Conservation (phyloP, 345 rosid genomes). For the Boechera retrofracta region DNA sequence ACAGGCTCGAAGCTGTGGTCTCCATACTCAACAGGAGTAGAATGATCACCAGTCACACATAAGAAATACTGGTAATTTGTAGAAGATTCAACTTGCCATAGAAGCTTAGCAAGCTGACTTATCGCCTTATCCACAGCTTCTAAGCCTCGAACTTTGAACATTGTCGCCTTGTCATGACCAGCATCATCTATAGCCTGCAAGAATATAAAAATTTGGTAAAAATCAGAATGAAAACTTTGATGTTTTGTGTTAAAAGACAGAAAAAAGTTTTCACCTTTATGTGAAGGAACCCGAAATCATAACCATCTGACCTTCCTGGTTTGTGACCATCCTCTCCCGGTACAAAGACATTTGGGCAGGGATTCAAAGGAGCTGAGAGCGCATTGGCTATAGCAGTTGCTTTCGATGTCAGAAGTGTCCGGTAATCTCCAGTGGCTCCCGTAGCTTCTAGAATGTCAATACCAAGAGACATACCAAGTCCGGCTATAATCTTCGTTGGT, state of each 20-base stretch:
- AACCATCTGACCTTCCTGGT: conserved; percentile 79
- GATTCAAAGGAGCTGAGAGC: conserved; percentile 69
- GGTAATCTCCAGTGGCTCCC: conserved; percentile 91
- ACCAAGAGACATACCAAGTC: conserved; percentile 87
- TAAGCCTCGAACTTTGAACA: conserved; percentile 81
- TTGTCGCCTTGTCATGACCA: conserved; percentile 89
- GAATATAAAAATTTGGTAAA: neutral
- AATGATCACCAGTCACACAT: conserved; percentile 93
- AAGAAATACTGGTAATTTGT: conserved; percentile 67
- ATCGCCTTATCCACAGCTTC: conserved; percentile 87
- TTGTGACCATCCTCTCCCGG: conserved; percentile 86
- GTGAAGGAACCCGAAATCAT: conserved; percentile 95
- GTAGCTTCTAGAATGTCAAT: conserved; percentile 93
- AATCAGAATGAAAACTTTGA: neutral
- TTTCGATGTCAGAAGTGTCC: conserved; percentile 86
- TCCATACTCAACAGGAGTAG: conserved; percentile 94
- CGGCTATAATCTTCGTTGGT: conserved; percentile 95
- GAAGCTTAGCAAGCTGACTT: conserved; percentile 81
- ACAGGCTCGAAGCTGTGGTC: conserved; percentile 97
- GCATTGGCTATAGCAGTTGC: conserved; percentile 79
- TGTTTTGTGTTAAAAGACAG: neutral
- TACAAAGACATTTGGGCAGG: conserved; percentile 73
- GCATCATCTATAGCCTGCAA: conserved; percentile 96
- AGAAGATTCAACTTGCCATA: conserved; percentile 75
- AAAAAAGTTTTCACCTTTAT: conserved; percentile 63